Conservation (phyloP, 257 asterid species). For the Nicotiana attenuata region DNA sequence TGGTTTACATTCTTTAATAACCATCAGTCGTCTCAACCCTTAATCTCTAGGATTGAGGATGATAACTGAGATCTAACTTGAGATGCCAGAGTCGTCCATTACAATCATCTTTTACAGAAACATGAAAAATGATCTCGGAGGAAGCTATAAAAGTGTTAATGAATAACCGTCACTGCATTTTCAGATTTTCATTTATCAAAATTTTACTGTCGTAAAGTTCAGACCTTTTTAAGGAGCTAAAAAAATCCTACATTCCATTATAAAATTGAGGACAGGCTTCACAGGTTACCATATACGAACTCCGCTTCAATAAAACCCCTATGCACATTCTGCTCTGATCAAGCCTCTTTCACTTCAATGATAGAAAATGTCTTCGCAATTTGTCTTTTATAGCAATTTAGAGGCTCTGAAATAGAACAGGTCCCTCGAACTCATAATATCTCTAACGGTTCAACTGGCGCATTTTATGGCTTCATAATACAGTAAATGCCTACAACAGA, state of each 20-base stretch:
- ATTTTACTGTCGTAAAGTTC: not conserved
- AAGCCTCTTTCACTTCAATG: not conserved
- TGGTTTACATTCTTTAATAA: not conserved
- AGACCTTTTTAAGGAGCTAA: not conserved
- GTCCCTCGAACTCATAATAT: not conserved
- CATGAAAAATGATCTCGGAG: not conserved
- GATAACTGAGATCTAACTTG: not conserved
- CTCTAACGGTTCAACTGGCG: not conserved
- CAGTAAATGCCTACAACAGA: not conserved
- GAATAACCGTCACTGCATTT: not conserved
- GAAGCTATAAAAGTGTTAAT: not conserved
- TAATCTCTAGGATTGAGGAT: not conserved
- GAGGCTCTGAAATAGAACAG: not conserved
- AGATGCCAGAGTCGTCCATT: not conserved
- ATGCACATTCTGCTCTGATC: too few species aligned
- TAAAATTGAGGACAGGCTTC: not conserved
- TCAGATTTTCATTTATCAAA: not conserved
- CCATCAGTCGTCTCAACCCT: not conserved
- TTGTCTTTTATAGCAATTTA: not conserved
- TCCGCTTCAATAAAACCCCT: not conserved
- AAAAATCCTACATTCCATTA: not conserved
- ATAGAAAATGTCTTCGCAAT: not conserved
- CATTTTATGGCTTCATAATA: not conserved
- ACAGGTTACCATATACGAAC: not conserved
- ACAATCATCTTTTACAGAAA: not conserved